Conservation (phyloP, 768 basidiomycete species). For the Leccinum rimulosum region DNA sequence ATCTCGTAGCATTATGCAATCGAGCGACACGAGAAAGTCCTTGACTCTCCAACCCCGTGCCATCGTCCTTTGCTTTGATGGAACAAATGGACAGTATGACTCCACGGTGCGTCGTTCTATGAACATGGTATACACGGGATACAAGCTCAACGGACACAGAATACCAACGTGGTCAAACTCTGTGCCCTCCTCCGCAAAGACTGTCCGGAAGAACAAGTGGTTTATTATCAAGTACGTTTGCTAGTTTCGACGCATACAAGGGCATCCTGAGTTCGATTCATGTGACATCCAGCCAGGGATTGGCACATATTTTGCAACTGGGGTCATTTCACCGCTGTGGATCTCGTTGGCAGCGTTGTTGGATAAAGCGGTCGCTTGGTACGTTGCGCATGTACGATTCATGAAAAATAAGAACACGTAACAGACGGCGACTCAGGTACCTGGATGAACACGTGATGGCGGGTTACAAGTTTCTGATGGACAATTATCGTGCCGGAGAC, state of each 20-base stretch:
- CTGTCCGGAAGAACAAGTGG: constrained; percentile 46
- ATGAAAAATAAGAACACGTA: neutral
- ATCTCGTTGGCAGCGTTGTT: constrained; percentile 56
- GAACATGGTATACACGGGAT: neutral
- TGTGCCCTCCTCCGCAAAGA: constrained; percentile 67
- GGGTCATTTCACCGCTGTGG: constrained; percentile 62
- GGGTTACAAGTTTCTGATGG: constrained; percentile 78
- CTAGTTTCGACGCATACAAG: neutral
- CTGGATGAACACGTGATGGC: constrained; percentile 71
- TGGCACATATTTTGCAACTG: constrained; percentile 55
- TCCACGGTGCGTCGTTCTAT: constrained; percentile 36
- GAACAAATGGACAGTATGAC: constrained; percentile 55
- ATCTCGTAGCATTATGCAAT: constrained; percentile 14
- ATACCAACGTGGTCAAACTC: constrained; percentile 71
- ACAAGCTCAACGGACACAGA: constrained; percentile 30
- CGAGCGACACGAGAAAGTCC: neutral
- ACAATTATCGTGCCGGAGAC: constrained; percentile 68
- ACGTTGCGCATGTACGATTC: constrained; percentile 13
- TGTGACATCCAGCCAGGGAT: constrained; percentile 40
- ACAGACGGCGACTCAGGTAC: constrained; percentile 44
- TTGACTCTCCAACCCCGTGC: constrained; percentile 33
- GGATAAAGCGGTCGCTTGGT: constrained; percentile 77
- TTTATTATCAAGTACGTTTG: constrained; percentile 65
- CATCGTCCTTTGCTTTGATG: constrained; percentile 70
- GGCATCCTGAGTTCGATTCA: neutral